Evolutionary conservation across 192 early-diverging fungal species (phyloP), one percentile per base, ranked within the genome.

Genomic region (Podila clonocystis): DNA sequence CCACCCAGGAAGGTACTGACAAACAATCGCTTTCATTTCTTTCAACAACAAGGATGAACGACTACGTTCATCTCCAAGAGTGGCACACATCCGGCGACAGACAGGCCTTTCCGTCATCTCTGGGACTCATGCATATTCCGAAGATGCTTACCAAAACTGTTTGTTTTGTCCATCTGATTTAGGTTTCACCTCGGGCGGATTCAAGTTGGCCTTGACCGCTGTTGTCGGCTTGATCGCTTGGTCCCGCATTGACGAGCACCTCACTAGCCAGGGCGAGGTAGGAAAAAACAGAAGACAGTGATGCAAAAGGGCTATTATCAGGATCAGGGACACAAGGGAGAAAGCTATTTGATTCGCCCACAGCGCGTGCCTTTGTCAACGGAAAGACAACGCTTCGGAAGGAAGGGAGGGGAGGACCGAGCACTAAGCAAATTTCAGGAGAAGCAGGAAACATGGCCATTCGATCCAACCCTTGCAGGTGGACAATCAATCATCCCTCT

Each of bases 251-350:
- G 77, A 80, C 26, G 77, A 80, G 62, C 77, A 80, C 67, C 77
- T 80, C 31, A 80, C 77, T 58, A 68, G 31, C 34, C 77, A 80
- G 62, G 77, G 77, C 70, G 77, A 80, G 77, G 77, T 80, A 79
- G 65, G 30, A 50, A 64, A 22, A n/a, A 38, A 28, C 2, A 11
- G 50, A n/a, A 24, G 12, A 24, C 20, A n/a, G 22, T 29, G 8
- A 22, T 36, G 34, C 4, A 29, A 20, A 65, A 26, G 12, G 13
- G 2, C 2, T 41, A 22, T 38, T 38, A 33, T 9, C 19, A 31
- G 29, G 20, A 33, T 62, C 9, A 19, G 9, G 61, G n/a, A 20
- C 22, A 41, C 17, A 34, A 20, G 20, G 17, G 30, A 19, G 9
- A 62, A n/a, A 19, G 38, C n/a, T 45, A 15, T 15, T 45, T 45